Evolutionary conservation across 148 eudicot species (phyloP), one percentile per base, ranked within the genome.

Genomic region (Rhododendron williamsianum): DNA sequence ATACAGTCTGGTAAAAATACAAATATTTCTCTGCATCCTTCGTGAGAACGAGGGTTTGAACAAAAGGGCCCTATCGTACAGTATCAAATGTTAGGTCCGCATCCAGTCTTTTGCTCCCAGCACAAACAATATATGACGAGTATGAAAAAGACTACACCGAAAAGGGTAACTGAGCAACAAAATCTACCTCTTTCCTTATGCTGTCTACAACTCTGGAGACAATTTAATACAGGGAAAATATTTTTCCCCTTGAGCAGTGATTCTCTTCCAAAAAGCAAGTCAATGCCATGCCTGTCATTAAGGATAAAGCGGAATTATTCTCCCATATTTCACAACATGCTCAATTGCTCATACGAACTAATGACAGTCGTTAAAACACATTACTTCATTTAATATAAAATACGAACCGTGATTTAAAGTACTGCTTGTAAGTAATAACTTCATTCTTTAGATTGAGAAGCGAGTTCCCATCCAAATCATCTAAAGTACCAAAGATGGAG

Each of bases 271-370:
- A 46, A 92, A 12, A n/a, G 76, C 89, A 97, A 87, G 49, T 92
- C 89, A 74, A 97, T 91, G 7, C 88, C 94, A 90, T 97, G 90
- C 85, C 99, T 96, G 91, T 77, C 77, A 48, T 49, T 30, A 43
- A 52, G 35, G 49, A 60, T 83, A 63, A 9, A 49, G 23, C 36
- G 18, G 77, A 7, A 49, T 77, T 41, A 86, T 18, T 81, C 6
- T 16, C 11, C 36, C 18, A 9, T 38, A 49, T 49, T 33, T 38
- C 35, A 13, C 23, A 51, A 16, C 58, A 63, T 19, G 46, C 33
- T 73, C 10, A 48, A 69, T 23, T 51, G 43, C 33, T 58, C 18
- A 81, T 36, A 18, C 4, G 11, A 36, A 56, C n/a, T n/a, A 35
- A 35, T 18, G 9, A 36, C 19, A 81, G 7, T 2, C 4, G 16